Base-by-base conservation (phyloP, 2,329 filamentous ascomycete species). In the Aspergillus ustus region DNA sequence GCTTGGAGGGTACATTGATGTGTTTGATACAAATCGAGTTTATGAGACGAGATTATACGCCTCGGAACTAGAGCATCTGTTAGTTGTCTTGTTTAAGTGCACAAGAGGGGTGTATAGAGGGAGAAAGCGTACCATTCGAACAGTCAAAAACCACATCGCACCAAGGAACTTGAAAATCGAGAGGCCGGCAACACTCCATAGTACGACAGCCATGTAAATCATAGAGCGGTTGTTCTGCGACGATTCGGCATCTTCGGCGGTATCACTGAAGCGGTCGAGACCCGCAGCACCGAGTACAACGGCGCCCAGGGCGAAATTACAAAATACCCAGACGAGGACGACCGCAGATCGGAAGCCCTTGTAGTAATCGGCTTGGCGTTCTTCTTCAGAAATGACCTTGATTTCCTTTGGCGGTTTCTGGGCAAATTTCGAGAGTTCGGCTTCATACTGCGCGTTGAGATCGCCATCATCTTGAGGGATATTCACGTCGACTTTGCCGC, bases 301-400 rank as follows among this genome's bases (percentile, higher is more conserved):
- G 0, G 94, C 94, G 0, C 87, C 88, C 6, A 99, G 87, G 0
- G 87, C 93, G 75, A 99, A 91, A 78, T 99, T 99, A 73, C 89
- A 93, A 71, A 98, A 92, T 85, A 99, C 97, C 95, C 95, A 99
- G 67, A 91, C 88, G 54, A 98, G 82, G 31, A 99, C 95, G 68
- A 97, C 93, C 29, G 92, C 87, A 20, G 91, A 96, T 65, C 95
- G 88, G 76, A 99, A 97, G 67, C 93, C 95, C 71, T 93, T 93
- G 85, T 99, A 99, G 80, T 98, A 99, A 76, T 99, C 95, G 82
- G 97, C 92, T 77, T 99, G 94, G 73, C 91, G 92, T 74, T 97
- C 93, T 48, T 80, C 74, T 11, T 85, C 78, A n/a, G 81, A 81
- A 2, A 79, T 67, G 1, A 64, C 61, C 19, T 73, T 73, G 40